phyloP scores from a whole-genome alignment of 176 grass and related monocot genomes.

The Aegilops longissima region DNA sequence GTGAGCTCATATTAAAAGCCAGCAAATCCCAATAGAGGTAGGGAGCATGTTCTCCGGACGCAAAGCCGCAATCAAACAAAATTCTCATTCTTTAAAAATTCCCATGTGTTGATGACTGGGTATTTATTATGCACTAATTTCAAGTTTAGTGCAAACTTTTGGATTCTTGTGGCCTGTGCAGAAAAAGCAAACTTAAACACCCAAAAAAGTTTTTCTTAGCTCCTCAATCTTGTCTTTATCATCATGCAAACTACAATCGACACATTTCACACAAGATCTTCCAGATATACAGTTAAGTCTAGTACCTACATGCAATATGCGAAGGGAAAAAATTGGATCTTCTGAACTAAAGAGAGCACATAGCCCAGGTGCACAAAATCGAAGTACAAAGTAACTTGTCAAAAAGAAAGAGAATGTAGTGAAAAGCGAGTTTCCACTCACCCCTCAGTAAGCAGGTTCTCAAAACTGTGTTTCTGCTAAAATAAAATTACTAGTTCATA shows the following conservation, averaged over 20 bases:
- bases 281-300: background rate
- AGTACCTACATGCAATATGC: background rate
- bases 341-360: background rate
- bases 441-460: constrained; percentile 6
- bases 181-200: background rate
- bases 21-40: background rate
- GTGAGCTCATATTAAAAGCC: background rate
- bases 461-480: background rate
- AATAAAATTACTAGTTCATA: background rate
- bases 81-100: background rate
- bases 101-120: background rate
- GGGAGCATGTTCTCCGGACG: background rate
- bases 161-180: background rate
- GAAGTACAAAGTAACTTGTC: background rate
- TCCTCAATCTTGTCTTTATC: background rate
- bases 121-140: background rate
- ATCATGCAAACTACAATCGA: background rate
- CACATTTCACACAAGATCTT: background rate
- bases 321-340: background rate
- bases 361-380: background rate
- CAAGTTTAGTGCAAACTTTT: background rate
- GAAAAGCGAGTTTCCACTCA: background rate
- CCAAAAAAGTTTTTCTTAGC: background rate
- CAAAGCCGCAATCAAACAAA: background rate
- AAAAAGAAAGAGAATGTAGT: background rate